Percentiles rank a stretch among this genome's conserved stretches.
Conservation (phyloP, 345 rosid species). For the Carallia brachiata region DNA sequence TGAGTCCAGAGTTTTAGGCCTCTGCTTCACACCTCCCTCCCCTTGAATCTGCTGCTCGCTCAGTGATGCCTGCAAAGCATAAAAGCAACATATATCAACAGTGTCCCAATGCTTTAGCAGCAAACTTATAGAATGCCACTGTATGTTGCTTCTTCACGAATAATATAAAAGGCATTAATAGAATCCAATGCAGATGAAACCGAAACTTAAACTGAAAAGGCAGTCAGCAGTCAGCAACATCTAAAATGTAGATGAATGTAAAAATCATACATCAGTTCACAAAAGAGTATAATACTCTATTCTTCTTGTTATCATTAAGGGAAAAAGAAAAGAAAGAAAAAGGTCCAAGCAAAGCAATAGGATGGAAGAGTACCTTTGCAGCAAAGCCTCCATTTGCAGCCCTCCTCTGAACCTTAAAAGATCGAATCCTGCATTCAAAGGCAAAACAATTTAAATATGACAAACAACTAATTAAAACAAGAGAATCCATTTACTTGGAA, state of each 20-base stretch:
- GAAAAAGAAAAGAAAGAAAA: background rate
- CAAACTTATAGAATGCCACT: background rate
- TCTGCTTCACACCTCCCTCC: constrained; percentile 42
- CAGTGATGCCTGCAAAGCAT: constrained; percentile 12
- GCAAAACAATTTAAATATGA: constrained; percentile 3
- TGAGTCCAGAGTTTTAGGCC: constrained; percentile 76
- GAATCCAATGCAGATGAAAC: no score
- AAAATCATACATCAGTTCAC: no score
- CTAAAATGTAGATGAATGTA: no score
- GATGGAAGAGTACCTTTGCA: constrained; percentile 48
- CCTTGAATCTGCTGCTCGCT: constrained; percentile 30
- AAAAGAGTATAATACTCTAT: no score
- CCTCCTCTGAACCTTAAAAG: constrained; percentile 39
- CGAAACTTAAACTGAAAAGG: no score
- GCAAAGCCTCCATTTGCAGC: constrained; percentile 36
- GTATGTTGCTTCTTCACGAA: no score
- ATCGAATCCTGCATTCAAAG: constrained; percentile 50
- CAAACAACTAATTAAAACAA: constrained; percentile 9
- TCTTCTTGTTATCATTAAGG: no score
- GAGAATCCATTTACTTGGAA: constrained; percentile 1
- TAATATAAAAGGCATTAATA: no score
- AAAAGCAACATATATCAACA: background rate
- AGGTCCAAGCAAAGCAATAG: background rate
- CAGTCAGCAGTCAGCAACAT: no score
- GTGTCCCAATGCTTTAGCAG: background rate